Evolutionary conservation across 768 basidiomycete species (phyloP).

Genomic region (Gloeophyllum trabeum): DNA sequence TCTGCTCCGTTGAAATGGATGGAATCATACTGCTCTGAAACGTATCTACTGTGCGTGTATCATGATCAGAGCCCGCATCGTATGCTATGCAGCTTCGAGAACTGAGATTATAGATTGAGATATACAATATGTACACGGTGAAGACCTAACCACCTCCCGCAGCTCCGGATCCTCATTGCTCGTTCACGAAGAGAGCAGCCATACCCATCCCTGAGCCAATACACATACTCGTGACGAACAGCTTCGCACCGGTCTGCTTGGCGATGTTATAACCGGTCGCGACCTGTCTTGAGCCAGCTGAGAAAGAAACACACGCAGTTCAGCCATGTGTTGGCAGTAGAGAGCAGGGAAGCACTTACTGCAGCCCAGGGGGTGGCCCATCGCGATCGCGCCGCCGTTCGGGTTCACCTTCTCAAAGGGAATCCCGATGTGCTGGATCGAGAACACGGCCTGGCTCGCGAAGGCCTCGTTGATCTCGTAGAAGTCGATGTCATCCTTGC

Average conservation of each 20-base stretch:
- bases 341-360: conserved; percentile 33
- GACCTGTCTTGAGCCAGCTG: conserved; percentile 79
- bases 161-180: conserved; percentile 49
- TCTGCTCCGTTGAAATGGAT: too few species aligned
- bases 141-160: too few species aligned
- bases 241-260: conserved; percentile 60
- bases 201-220: conserved; percentile 87
- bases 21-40: too few species aligned
- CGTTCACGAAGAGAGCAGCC: conserved; percentile 79
- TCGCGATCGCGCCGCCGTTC: conserved; percentile 81
- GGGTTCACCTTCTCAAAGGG: conserved; percentile 75
- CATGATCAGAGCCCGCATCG: too few species aligned
- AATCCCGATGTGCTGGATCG: conserved; percentile 56
- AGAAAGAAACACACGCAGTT: conserved; percentile 1
- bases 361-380: conserved; percentile 82
- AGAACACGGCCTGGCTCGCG: conserved; percentile 73
- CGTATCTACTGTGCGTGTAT: too few species aligned
- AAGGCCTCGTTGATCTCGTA: conserved; percentile 93
- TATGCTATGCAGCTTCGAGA: too few species aligned
- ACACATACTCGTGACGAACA: conserved; percentile 90
- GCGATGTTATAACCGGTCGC: conserved; percentile 77
- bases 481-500: conserved; percentile 70
- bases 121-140: too few species aligned
- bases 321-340: conserved; percentile 1
- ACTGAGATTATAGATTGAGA: too few species aligned